phyloP scores from a whole-genome alignment of 495 filamentous ascomycete species.

The Niebla homalea region DNA sequence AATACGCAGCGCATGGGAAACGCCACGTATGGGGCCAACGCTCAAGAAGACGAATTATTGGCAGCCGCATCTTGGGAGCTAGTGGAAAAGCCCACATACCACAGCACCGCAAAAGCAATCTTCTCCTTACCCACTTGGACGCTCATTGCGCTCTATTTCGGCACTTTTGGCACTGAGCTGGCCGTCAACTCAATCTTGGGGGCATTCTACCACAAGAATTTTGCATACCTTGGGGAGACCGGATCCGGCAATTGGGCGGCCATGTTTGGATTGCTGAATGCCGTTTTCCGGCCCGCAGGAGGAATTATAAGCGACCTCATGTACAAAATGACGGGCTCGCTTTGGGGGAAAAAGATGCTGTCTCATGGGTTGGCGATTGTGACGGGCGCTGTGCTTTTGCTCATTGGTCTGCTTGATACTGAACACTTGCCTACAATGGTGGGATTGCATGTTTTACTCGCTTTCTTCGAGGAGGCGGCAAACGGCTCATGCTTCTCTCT shows the following conservation, averaged over 20 bases:
- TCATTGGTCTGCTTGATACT: constrained; percentile 54
- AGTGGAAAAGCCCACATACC: constrained; percentile 51
- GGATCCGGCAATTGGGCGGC: constrained; percentile 62
- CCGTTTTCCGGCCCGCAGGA: constrained; percentile 59
- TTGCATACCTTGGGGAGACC: constrained; percentile 59
- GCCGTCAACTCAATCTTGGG: constrained; percentile 73
- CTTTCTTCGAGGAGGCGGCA: constrained; percentile 67
- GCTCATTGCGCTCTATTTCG: constrained; percentile 57
- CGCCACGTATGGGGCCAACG: constrained; percentile 28
- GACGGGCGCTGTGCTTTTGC: constrained; percentile 52
- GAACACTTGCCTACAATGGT: constrained; percentile 50
- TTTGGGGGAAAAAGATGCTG: constrained; percentile 68
- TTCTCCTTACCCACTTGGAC: constrained; percentile 52
- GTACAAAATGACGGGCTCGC: constrained; percentile 43
- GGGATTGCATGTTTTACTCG: constrained; percentile 56
- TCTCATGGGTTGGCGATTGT: constrained; percentile 47
- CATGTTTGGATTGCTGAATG: constrained; percentile 81
- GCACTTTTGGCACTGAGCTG: constrained; percentile 75
- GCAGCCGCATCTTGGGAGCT: constrained; percentile 41
- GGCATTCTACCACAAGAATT: constrained; percentile 65
- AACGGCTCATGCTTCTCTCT: constrained; percentile 78
- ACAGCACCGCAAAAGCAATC: constrained; percentile 40
- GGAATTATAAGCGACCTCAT: constrained; percentile 59
- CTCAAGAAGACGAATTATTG: constrained; percentile 40
- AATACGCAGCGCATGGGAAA: neutral